Conservation (phyloP, 1,284 basidiomycete genomes). For the Ganoderma leucocontextum region DNA sequence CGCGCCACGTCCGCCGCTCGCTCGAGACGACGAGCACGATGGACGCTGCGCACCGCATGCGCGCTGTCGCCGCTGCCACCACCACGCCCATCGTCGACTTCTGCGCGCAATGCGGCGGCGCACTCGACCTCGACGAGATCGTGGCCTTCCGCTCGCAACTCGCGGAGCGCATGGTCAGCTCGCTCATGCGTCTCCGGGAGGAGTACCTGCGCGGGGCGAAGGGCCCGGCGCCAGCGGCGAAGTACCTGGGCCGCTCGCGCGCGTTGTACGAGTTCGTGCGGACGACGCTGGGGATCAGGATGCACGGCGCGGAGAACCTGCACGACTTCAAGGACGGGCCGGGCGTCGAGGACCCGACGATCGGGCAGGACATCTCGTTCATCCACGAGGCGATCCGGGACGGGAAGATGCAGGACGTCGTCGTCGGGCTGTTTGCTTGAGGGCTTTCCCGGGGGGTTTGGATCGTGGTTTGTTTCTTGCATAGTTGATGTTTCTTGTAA, state of each 20-base stretch:
- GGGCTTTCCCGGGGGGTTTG: too few species aligned
- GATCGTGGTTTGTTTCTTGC: too few species aligned
- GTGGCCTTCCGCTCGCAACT: conserved; percentile 60
- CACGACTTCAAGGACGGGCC: conserved; percentile 61
- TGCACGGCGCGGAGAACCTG: conserved; percentile 79
- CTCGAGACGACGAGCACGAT: conserved; percentile 76
- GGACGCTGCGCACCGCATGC: conserved; percentile 73
- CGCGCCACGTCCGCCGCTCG: conserved; percentile 53
- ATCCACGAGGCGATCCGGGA: conserved; percentile 82
- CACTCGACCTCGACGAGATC: conserved; percentile 46
- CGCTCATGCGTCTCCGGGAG: conserved; percentile 59
- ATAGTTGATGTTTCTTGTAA: not conserved
- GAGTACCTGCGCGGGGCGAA: conserved; percentile 63
- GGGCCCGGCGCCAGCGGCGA: conserved; percentile 65
- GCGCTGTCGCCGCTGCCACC: conserved; percentile 69
- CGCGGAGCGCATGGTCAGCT: conserved; percentile 51
- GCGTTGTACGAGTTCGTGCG: conserved; percentile 78
- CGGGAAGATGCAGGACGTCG: conserved; percentile 69
- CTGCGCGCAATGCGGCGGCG: conserved; percentile 50
- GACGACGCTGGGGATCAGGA: conserved; percentile 67
- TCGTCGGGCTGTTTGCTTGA: conserved; percentile 59
- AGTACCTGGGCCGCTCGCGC: conserved; percentile 69
- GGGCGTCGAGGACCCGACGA: conserved; percentile 65
- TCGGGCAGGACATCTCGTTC: conserved; percentile 71
- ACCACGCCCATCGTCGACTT: conserved; percentile 69